Percentiles rank a stretch among this genome's conserved stretches.
Evolutionary conservation across 2,329 filamentous ascomycete genomes (phyloP).

Genomic region (Alternaria ventricosa): DNA sequence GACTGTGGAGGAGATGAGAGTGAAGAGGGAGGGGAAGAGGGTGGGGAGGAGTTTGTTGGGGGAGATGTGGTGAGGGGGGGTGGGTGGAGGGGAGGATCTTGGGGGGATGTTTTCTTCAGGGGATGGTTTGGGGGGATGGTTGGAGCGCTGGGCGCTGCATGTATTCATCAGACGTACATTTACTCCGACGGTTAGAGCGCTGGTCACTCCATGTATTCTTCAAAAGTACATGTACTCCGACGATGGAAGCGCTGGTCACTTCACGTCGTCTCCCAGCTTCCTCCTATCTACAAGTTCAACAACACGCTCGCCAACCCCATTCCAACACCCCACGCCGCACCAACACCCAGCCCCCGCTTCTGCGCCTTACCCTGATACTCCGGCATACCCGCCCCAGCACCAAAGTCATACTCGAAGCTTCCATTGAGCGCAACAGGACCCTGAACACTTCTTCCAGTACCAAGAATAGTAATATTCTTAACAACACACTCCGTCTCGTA

Average conservation of each 20-base stretch:
- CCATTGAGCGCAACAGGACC: conserved; percentile 51
- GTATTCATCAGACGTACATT: not conserved
- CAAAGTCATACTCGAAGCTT: conserved; percentile 17
- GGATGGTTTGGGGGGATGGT: not conserved
- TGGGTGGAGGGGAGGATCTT: not conserved
- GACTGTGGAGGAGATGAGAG: not conserved
- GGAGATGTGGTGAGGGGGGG: not conserved
- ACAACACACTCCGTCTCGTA: conserved; percentile 48
- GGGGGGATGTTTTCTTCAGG: not conserved
- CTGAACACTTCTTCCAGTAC: conserved; percentile 58
- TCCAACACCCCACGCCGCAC: not conserved
- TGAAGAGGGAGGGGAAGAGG: not conserved
- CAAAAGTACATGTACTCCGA: not conserved
- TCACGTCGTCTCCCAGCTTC: too few relatives aligned
- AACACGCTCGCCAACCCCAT: not conserved
- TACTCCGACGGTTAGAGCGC: accelerated
- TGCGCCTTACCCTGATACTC: not conserved
- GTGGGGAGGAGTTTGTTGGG: not conserved
- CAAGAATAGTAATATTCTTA: conserved; percentile 37
- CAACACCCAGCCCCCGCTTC: not conserved
- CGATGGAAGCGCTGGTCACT: not conserved
- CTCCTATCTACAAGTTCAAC: not conserved
- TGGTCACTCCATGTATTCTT: not conserved
- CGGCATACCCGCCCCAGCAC: not conserved
- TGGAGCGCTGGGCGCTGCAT: not conserved